phyloP scores from a whole-genome alignment of 1,139 yeast species.

The Scheffersomyces stambukii region DNA sequence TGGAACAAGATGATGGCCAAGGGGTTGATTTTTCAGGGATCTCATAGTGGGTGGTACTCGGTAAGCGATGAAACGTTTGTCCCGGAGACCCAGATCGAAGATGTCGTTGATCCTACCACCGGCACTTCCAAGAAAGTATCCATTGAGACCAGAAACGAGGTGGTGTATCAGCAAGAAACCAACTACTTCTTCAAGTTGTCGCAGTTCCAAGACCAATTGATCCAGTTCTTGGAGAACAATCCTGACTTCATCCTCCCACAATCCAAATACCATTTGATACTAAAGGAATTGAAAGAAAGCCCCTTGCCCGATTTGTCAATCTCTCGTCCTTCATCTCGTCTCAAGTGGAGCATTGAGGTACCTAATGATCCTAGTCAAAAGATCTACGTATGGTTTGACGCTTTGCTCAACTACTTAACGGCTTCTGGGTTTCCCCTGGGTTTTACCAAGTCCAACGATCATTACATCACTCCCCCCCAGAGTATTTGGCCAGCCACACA shows the following conservation, averaged over 20 bases:
- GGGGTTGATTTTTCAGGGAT: slow-evolving; percentile 75
- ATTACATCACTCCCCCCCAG: slow-evolving; percentile 9
- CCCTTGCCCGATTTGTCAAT: slow-evolving; percentile 68
- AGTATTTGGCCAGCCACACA: slow-evolving; percentile 66
- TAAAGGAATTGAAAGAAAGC: slow-evolving; percentile 51
- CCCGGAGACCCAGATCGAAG: slow-evolving; percentile 72
- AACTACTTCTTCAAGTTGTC: slow-evolving; percentile 84
- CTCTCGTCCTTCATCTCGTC: slow-evolving; percentile 74
- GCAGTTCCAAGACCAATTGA: slow-evolving; percentile 50
- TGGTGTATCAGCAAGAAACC: slow-evolving; percentile 69
- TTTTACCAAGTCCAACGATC: slow-evolving; percentile 8
- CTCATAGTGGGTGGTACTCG: slow-evolving; percentile 93
- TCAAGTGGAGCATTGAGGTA: slow-evolving; percentile 88
- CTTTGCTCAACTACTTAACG: slow-evolving; percentile 79
- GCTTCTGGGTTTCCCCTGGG: slow-evolving; percentile 58
- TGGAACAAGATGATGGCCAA: slow-evolving; percentile 61
- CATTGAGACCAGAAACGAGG: slow-evolving; percentile 74
- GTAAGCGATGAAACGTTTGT: slow-evolving; percentile 92
- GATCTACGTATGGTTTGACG: slow-evolving; percentile 97
- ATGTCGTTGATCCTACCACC: slow-evolving; percentile 31
- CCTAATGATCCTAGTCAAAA: slow-evolving; percentile 76
- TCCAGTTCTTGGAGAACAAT: slow-evolving; percentile 43
- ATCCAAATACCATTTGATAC: slow-evolving; percentile 50
- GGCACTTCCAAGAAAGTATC: slow-evolving; percentile 35
- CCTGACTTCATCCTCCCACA: slow-evolving; percentile 64